phyloP scores from a whole-genome alignment of 495 filamentous ascomycete species.

The Poronia punctata region DNA sequence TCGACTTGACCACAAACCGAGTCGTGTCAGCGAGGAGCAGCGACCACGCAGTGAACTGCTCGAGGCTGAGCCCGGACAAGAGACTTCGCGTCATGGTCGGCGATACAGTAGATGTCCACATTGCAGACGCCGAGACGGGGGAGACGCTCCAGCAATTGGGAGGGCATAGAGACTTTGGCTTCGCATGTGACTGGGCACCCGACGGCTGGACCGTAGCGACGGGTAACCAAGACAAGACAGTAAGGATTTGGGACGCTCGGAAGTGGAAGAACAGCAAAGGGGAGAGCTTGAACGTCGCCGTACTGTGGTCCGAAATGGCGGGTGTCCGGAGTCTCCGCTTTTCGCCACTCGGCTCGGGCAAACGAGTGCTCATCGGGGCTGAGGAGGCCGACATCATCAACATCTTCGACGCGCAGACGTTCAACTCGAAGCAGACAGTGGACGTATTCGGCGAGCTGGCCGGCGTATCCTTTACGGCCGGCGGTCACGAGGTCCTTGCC shows the following conservation, averaged over 20 bases:
- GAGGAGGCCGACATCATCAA: constrained; percentile 81
- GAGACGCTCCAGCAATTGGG: constrained; percentile 47
- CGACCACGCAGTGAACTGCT: constrained; percentile 73
- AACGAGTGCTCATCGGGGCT: constrained; percentile 65
- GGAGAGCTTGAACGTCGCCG: constrained; percentile 42
- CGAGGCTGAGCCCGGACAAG: constrained; percentile 68
- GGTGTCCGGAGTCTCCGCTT: constrained; percentile 74
- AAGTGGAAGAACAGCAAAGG: constrained; percentile 52
- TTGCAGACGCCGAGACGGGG: constrained; percentile 42
- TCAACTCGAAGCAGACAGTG: constrained; percentile 61
- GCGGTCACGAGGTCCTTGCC: constrained; percentile 64
- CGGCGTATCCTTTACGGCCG: constrained; percentile 65
- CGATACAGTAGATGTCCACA: constrained; percentile 39
- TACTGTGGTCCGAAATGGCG: constrained; percentile 67
- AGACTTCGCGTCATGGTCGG: constrained; percentile 74
- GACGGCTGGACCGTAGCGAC: constrained; percentile 86
- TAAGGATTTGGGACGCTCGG: constrained; percentile 82
- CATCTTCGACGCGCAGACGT: constrained; percentile 68
- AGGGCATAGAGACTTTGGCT: constrained; percentile 76
- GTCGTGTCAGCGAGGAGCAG: constrained; percentile 57
- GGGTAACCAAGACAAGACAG: constrained; percentile 78
- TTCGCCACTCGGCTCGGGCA: constrained; percentile 70
- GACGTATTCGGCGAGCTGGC: constrained; percentile 85
- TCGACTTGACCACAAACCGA: constrained; percentile 64
- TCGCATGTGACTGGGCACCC: constrained; percentile 86